Conservation (phyloP, 768 basidiomycete species). For the Suillus cothurnatus region DNA sequence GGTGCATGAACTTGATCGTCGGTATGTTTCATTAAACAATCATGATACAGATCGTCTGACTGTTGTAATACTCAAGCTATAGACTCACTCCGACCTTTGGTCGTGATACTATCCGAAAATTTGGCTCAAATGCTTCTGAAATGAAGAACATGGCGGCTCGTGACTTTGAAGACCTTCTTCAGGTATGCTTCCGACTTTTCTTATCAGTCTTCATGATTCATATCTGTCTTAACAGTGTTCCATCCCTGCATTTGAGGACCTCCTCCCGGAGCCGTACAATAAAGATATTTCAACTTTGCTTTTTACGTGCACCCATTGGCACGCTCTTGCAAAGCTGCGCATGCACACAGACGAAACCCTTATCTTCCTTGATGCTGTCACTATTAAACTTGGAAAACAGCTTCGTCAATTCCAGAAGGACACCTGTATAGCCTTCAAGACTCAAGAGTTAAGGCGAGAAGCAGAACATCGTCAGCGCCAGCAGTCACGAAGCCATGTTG, state of each 20-base stretch:
- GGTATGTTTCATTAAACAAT: slow-evolving; percentile 13
- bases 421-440: slow-evolving; percentile 25
- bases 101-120: slow-evolving; percentile 23
- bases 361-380: slow-evolving; percentile 12
- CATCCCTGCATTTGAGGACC: slow-evolving; percentile 12
- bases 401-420: slow-evolving; percentile 25
- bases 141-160: slow-evolving; percentile 24
- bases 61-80: slow-evolving; percentile 17
- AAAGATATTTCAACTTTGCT: slow-evolving; percentile 14
- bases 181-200: slow-evolving; percentile 16
- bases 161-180: slow-evolving; percentile 40
- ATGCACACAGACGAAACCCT: slow-evolving; percentile 33
- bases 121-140: slow-evolving; percentile 21
- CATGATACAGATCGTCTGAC: neutral
- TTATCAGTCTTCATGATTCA: neutral
- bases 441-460: slow-evolving; percentile 18
- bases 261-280: slow-evolving; percentile 16
- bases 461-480: neutral
- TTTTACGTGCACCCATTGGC: slow-evolving; percentile 16
- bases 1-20: slow-evolving; percentile 16
- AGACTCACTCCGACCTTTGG: slow-evolving; percentile 29
- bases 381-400: slow-evolving; percentile 16
- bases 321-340: slow-evolving; percentile 31
- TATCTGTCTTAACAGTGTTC: slow-evolving; percentile 9
- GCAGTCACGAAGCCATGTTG: neutral